These are phyloP conservation scores for Thecaphora thlaspeos DNA, from an alignment of 1,284 basidiomycete genomes.

Conservation along the genomic window DNA sequence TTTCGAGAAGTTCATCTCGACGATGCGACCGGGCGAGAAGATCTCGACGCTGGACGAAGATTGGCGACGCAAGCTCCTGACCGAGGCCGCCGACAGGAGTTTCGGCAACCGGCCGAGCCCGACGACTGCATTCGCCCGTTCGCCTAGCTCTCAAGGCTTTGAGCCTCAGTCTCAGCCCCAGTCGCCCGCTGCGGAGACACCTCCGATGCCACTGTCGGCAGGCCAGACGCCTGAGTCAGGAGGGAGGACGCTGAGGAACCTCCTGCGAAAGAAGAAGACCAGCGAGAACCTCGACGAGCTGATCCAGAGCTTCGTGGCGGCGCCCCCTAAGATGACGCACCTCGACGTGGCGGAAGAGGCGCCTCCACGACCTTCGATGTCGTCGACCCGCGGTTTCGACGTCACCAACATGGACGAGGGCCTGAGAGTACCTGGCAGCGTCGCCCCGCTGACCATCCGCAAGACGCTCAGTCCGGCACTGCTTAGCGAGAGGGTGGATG, in stretches of 20 bases:
- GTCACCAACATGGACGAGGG: constrained; percentile 2
- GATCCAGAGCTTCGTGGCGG: constrained; percentile 10
- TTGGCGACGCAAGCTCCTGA: not conserved
- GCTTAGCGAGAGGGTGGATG: constrained; percentile 8
- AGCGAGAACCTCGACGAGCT: constrained; percentile 8
- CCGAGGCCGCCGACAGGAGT: not conserved
- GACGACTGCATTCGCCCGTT: not conserved
- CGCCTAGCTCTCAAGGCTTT: not conserved
- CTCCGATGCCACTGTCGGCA: too few species aligned
- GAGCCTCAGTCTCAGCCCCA: not conserved
- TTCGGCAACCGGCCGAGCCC: not conserved
- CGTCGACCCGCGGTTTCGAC: constrained; percentile 17
- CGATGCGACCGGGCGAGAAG: not conserved
- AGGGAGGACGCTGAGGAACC: constrained; percentile 4
- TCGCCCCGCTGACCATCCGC: constrained; percentile 20
- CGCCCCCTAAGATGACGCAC: constrained; percentile 12
- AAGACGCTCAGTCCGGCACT: constrained; percentile 30
- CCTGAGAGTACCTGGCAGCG: not conserved
- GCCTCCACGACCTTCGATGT: constrained; percentile 21
- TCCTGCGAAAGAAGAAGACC: constrained; percentile 15
- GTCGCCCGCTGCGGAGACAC: too few species aligned
- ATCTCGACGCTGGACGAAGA: not conserved
- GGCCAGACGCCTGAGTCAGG: not conserved
- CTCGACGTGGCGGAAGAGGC: constrained; percentile 10
- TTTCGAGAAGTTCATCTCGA: not conserved